Percentiles rank a stretch among this genome's conserved stretches.
phyloP scores from a whole-genome alignment of 129 eudicot genomes.

The Flaveria brownii region DNA sequence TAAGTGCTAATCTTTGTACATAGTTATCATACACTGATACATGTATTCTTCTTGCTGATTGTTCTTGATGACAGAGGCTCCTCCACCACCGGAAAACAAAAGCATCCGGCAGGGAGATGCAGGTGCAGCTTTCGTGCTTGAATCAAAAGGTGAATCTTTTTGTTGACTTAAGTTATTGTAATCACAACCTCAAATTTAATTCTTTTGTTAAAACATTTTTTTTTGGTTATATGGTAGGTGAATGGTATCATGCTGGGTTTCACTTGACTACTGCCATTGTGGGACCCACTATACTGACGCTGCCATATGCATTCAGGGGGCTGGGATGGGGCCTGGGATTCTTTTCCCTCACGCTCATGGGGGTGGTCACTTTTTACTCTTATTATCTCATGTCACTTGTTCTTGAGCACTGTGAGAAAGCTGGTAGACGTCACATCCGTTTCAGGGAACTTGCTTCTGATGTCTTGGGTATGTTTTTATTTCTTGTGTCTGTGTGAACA shows the following conservation, averaged over 20 bases:
- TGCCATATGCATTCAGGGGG: conserved; percentile 79
- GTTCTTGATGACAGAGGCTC: conserved; percentile 53
- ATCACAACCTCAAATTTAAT: neutral
- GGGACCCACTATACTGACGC: conserved; percentile 81
- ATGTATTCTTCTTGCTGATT: conserved; percentile 21
- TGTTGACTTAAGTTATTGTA: neutral
- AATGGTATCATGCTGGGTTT: conserved; percentile 95
- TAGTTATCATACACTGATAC: neutral
- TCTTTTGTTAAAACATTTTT: neutral
- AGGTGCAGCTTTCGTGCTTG: conserved; percentile 85
- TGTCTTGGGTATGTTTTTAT: conserved; percentile 53
- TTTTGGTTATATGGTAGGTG: conserved; percentile 46
- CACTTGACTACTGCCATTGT: conserved; percentile 94
- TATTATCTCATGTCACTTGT: conserved; percentile 89
- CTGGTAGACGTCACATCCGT: conserved; percentile 85
- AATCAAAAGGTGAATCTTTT: conserved; percentile 65
- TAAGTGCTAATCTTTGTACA: neutral
- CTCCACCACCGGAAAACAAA: conserved; percentile 30
- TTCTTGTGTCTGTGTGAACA: neutral
- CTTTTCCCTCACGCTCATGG: conserved; percentile 73
- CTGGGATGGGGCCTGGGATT: conserved; percentile 83
- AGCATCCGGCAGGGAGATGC: conserved; percentile 56
- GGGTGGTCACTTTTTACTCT: conserved; percentile 78
- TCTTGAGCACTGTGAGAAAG: conserved; percentile 79
- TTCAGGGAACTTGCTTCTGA: conserved; percentile 95